Conservation (phyloP, 805 yeast species). For the Candida manassasensis region DNA sequence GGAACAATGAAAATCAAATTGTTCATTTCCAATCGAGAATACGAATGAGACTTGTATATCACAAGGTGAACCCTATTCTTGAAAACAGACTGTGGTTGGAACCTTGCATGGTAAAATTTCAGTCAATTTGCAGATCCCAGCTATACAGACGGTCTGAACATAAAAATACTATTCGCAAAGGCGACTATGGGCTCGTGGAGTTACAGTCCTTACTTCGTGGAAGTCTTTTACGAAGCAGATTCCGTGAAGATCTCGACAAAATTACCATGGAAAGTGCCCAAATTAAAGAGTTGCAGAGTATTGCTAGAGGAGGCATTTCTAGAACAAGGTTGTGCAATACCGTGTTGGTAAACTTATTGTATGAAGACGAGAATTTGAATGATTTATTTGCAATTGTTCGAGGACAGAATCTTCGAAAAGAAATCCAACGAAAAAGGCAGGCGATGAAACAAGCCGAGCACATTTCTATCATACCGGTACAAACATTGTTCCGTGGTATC, state of each 20-base stretch:
- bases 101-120: slow-evolving; percentile 21
- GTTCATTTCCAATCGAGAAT: slow-evolving; percentile 36
- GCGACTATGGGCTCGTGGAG: slow-evolving; percentile 18
- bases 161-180: slow-evolving; percentile 15
- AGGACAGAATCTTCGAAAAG: slow-evolving; percentile 36
- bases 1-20: slow-evolving; percentile 14
- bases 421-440: slow-evolving; percentile 15
- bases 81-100: slow-evolving; percentile 18
- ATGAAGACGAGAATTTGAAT: slow-evolving; percentile 34
- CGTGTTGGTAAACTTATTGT: slow-evolving; percentile 37
- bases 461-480: slow-evolving; percentile 39
- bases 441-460: slow-evolving; percentile 13
- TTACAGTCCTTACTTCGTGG: slow-evolving; percentile 42
- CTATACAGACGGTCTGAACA: slow-evolving; percentile 16
- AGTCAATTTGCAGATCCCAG: slow-evolving; percentile 25
- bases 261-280: slow-evolving; percentile 5
- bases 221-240: slow-evolving; percentile 22
- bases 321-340: slow-evolving; percentile 40
- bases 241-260: slow-evolving; percentile 11
- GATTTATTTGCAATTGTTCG: slow-evolving; percentile 40
- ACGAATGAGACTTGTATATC: slow-evolving; percentile 18
- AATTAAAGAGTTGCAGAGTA: slow-evolving; percentile 35
- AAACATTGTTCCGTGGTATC: slow-evolving; percentile 61
- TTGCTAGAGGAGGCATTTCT: slow-evolving; percentile 42
- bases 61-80: slow-evolving; percentile 18